phyloP scores from a whole-genome alignment of 202 grass and related monocot genomes.

The Elaeis oleifera region DNA sequence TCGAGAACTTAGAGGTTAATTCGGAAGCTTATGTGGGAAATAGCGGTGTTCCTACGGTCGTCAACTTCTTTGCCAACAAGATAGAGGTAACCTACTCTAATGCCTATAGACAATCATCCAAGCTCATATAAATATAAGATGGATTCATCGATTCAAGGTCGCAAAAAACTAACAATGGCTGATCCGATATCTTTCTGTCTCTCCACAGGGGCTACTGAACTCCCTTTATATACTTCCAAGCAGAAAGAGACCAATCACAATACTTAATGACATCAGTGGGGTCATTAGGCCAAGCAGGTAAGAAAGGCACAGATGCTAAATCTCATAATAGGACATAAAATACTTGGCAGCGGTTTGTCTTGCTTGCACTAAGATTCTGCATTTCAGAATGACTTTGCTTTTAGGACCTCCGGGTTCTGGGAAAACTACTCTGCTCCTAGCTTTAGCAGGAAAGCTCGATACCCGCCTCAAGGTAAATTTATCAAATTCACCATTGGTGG shows the following conservation, averaged over 20 bases:
- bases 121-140: too few species aligned
- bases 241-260: conserved; percentile 28
- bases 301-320: not conserved
- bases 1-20: conserved; percentile 25
- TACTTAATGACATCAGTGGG: conserved; percentile 28
- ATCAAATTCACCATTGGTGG: not conserved
- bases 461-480: conserved; percentile 30
- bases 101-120: too few species aligned
- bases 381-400: conserved; percentile 53
- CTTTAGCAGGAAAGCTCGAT: conserved; percentile 43
- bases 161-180: too few species aligned
- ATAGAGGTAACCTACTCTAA: not conserved
- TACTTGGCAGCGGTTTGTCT: not conserved
- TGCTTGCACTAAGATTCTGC: not conserved
- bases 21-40: conserved; percentile 30
- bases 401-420: conserved; percentile 45
- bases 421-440: conserved; percentile 46
- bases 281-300: conserved; percentile 33
- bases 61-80: conserved; percentile 30
- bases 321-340: not conserved
- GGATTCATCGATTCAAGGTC: too few species aligned
- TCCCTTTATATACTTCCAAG: conserved; percentile 26
- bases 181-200: too few species aligned
- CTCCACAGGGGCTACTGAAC: conserved; percentile 18
- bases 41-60: conserved; percentile 28